Evolutionary conservation across 106 monocot species (phyloP), one percentile per base, ranked within the genome.

Genomic region (Platanthera guangdongensis): DNA sequence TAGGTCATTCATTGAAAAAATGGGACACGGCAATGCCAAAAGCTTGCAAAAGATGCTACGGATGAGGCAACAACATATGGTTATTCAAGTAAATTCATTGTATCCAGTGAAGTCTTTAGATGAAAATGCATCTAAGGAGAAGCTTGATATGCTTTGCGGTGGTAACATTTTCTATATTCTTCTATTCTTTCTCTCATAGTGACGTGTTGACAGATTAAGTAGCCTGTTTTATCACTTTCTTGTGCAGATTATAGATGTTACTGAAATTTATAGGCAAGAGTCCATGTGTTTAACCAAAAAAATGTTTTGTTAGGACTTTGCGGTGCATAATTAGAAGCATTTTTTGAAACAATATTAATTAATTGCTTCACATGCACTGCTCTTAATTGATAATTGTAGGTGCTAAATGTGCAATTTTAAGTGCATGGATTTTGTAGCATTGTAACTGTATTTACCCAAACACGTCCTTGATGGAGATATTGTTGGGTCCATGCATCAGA

Each of bases 61-160:
- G 65, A 78, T 68, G 71, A 93, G 97, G 72, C 88, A 94, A 57
- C 93, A 89, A 53, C 77, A 89, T 77, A 97, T 97, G 93, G 54
- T 94, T 21, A 21, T 82, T 54, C 94, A 97, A 82, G 89, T 97
- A 80, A 73, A 82, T 70, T 63, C 75, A 1, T 68, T 97, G 30
- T 97, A 91, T 88, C 97, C 94, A 63, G 86, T 97, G 74, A 89
- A 83, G 73, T 68, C 76, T 50, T 79, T 82, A 46, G 79, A 71
- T 64, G 84, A 82, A 54, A 75, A 78, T 50, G 28, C 72, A 72
- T 71, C 74, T 32, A 74, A 10, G 71, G 87, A 85, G 81, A 85
- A 75, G 59, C 12, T 50, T 78, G 87, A 82, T 71, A 55, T 67
- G 54, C 15, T 32, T 80, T 57, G 82, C 79, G 74, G 21, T 74